Evolutionary conservation across 1,284 basidiomycete species (phyloP), one percentile per base, ranked within the genome.

Genomic region (Trichosporon sp.): DNA sequence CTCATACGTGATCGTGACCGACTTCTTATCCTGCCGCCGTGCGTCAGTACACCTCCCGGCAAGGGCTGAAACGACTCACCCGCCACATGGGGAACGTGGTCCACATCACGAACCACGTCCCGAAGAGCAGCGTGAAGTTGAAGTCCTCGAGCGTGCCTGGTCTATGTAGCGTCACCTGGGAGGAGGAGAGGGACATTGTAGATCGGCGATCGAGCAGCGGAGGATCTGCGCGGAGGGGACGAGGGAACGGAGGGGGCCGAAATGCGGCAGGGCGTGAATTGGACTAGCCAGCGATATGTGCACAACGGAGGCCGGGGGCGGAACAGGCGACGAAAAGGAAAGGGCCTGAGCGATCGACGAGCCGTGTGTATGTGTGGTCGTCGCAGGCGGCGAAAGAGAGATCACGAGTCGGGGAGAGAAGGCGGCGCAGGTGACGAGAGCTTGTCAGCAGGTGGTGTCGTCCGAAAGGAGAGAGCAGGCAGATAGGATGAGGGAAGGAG

Each of bases 41-140:
- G 62, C 31, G 44, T 62, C 67, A 62, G 56, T 6, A 8, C 25
- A 13, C 12, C n/a, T n/a, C n/a, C n/a, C n/a, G n/a, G 4, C 7
- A 58, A 29, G 9, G 9, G 25, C 1, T n/a, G n/a, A n/a, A n/a
- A n/a, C n/a, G 42, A 68, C 79, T 72, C 68, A 85, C 85, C 78
- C 84, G 85, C 86, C 86, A 86, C 72, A 86, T 83, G 0, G 86
- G 84, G 47, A 86, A 73, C 2, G 85, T 86, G 27, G 84, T 84
- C 78, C 85, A 84, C 3, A 81, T 81, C 21, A 86, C 84, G 38
- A 82, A 76, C 85, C 85, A 86, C 62, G 78, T 83, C 15, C 85
- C 85, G 82, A 86, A 85, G 72, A 86, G 83, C 71, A 77, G 77
- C 11, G 60, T 64, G 29, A 74, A 68, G 44, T 85, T 80, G 65